A percentile compares a stretch with the other conserved stretches of the same genome.
phyloP scores from a whole-genome alignment of 2,329 filamentous ascomycete species.

The Penicillium sp. region DNA sequence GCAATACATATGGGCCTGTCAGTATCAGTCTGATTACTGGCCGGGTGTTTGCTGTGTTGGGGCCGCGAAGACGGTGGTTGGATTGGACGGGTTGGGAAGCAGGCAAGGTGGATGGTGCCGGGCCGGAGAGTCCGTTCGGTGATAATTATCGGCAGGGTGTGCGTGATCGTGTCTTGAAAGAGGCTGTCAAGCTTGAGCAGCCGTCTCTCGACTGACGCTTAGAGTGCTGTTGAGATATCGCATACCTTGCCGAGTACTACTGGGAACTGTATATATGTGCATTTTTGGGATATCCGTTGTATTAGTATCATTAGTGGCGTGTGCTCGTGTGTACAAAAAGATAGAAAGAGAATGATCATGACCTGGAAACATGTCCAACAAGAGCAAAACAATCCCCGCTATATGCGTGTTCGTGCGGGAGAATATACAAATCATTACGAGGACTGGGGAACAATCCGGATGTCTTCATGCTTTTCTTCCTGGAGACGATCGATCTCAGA shows the following conservation, averaged over 20 bases:
- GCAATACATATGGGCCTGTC: constrained; percentile 85
- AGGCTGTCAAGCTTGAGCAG: constrained; percentile 37
- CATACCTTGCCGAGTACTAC: too few relatives aligned
- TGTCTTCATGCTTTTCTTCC: constrained; percentile 47
- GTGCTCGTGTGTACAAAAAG: constrained; percentile 1
- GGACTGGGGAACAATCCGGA: constrained; percentile 43
- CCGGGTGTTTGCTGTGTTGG: constrained; percentile 68
- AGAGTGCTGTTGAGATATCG: too few relatives aligned
- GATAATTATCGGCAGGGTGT: constrained; percentile 35
- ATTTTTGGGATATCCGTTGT: constrained; percentile 8
- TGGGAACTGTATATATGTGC: constrained; percentile 14
- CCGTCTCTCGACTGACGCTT: constrained; percentile 16
- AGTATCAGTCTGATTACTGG: constrained; percentile 72
- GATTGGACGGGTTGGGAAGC: constrained; percentile 41
- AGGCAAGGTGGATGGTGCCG: constrained; percentile 19
- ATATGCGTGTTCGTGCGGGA: constrained; percentile 6
- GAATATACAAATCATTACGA: too few relatives aligned
- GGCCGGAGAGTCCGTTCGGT: constrained; percentile 26
- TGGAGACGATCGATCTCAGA: constrained; percentile 64
- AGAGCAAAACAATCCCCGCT: not conserved
- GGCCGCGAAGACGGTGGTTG: constrained; percentile 51
- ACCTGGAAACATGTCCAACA: not conserved
- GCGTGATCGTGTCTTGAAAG: constrained; percentile 37
- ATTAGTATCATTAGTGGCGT: constrained; percentile 16
- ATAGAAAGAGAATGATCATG: not conserved